Evolutionary conservation across 2,329 filamentous ascomycete genomes (phyloP), one percentile per base, ranked within the genome.

Genomic region (Paecilomyces sp.): DNA sequence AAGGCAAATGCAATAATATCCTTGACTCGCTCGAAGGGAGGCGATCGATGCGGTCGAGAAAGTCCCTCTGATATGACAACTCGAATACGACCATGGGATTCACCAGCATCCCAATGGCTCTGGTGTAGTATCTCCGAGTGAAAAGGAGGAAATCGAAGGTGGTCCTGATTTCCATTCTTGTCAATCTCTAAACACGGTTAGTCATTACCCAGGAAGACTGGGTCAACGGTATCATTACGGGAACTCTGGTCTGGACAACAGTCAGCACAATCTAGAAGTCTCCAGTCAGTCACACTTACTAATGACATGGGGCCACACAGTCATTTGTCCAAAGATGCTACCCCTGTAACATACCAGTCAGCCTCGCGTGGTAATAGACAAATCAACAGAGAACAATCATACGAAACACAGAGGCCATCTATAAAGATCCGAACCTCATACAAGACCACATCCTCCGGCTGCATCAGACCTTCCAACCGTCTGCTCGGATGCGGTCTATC

Each of bases 1-100:
- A 95, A 96, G 0, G 91, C 88, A 73, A 96, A 94, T 13, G 84
- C 83, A 25, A 92, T 83, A 53, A 91, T 74, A 67, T 92, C 90
- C 68, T 88, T 89, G 62, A 89, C 78, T 50, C 85, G 79, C 66
- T 90, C 86, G 64, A 89, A 85, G 0, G 85, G 83, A 4, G 72
- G 75, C 7, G 65, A 69, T 31, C 75, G 74, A 64, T 73, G 68
- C 8, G 73, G 75, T 41, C 85, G 78, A 9, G 81, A 79, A 60
- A 91, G 86, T 0, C 89, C 87, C 69, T 93, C 90, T 55, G 88
- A 86, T 60, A 96, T 83, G 58, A 92, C 73, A 28, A 95, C 74
- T 70, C 88, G 91, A 75, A 96, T 88, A 7, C 90, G 85, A 6
- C 91, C 90, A 22, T 88, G 73, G 31, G 87, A 80, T 61, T 93